Base-by-base conservation (phyloP, 1,284 basidiomycete species). In the Trichosporon sp. region DNA sequence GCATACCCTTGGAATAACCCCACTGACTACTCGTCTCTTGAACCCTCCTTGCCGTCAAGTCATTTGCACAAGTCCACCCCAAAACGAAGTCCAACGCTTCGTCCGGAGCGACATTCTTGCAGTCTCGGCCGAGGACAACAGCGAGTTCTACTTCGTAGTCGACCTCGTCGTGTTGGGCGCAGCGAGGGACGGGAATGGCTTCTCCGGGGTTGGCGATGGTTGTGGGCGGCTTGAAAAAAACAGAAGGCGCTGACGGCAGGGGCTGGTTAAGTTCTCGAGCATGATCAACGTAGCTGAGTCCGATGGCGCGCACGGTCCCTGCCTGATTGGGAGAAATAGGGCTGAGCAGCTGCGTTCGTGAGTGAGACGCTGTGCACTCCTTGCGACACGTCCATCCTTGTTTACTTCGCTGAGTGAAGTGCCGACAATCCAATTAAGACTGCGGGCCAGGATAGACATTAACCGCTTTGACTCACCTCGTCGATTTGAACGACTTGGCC, bases 71-170 rank as follows among this genome's bases (percentile, higher is more conserved):
- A 1, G 90, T 92, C 78, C 92, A 93, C 1, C 88, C 92, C 0
- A 93, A 85, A 3, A 95, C 89, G 74, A 93, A 92, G 75, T 92
- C 88, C 64, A 93, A 83, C 0, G 93, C 92, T 3, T 93, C 87
- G 0, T 85, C 86, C 75, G 91, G 90, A 0, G 86, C 85, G 8
- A 95, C 92, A 75, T 95, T 84, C 83, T 90, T 91, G 62, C 90
- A 90, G 0, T 88, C 79, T 76, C 90, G 91, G 21, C 92, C 92
- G 60, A 96, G 92, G 68, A 96, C 90, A 72, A 95, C 87, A 42
- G 89, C 91, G 3, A 96, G 84, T 77, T 96, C 93, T 65, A 92
- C 91, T 77, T 96, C 93, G 76, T 93, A 95, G 81, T 96, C 93
- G 0, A 92, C 87, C 60, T 89, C 85, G 1, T 88, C 86, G 13